phyloP scores from a whole-genome alignment of 2,329 filamentous ascomycete species.

The Massarina eburnea region DNA sequence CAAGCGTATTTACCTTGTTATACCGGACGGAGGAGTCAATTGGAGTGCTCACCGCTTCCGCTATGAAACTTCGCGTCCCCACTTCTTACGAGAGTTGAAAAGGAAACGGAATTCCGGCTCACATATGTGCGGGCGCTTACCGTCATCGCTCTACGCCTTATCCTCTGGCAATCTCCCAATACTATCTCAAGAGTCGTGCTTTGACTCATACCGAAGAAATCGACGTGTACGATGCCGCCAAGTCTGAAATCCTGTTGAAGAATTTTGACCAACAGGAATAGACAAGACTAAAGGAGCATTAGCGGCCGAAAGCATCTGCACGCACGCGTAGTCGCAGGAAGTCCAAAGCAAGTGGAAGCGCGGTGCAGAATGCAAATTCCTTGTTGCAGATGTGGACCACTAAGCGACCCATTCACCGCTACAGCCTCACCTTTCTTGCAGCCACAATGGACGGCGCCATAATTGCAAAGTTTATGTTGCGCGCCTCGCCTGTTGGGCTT shows the following conservation, averaged over 20 bases:
- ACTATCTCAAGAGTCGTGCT: constrained; percentile 3
- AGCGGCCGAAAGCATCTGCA: constrained; percentile 18
- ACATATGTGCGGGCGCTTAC: constrained; percentile 10
- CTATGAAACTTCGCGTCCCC: constrained; percentile 19
- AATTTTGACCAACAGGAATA: constrained; percentile 20
- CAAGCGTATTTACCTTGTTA: constrained; percentile 10
- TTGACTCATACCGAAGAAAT: constrained; percentile 15
- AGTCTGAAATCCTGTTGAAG: constrained; percentile 14
- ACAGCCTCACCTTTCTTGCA: constrained; percentile 34
- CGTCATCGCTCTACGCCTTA: constrained; percentile 16
- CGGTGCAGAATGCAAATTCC: constrained; percentile 6
- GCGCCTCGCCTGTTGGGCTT: constrained; percentile 33
- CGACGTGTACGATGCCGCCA: constrained; percentile 22
- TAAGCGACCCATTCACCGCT: constrained; percentile 31
- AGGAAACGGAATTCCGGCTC: constrained; percentile 5
- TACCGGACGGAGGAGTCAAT: constrained; percentile 17
- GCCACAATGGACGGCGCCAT: constrained; percentile 19
- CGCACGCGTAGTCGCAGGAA: constrained; percentile 1
- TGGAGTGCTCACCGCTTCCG: constrained; percentile 27
- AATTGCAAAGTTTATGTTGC: constrained; percentile 12
- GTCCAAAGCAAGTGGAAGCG: constrained; percentile 12
- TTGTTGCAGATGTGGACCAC: constrained; percentile 25
- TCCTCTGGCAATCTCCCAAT: constrained; percentile 14
- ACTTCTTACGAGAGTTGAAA: constrained; percentile 13
- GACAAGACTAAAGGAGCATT: constrained; percentile 7